Evolutionary conservation across 2,329 filamentous ascomycete species (phyloP).

Genomic region (Cadophora sp.): DNA sequence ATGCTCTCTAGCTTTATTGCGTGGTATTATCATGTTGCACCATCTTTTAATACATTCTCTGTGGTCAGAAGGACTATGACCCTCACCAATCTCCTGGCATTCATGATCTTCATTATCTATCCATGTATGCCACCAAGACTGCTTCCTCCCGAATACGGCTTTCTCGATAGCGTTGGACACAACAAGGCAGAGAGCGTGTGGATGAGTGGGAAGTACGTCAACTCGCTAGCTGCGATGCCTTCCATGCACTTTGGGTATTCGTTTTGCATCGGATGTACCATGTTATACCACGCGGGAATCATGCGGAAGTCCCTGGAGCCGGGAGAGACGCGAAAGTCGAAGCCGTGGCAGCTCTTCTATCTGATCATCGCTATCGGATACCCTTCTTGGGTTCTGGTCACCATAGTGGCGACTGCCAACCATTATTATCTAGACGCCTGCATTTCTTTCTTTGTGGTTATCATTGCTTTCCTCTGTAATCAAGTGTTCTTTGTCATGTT

Average conservation of each 20-base stretch:
- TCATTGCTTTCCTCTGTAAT: conserved; percentile 54
- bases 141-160: conserved; percentile 55
- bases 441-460: conserved; percentile 53
- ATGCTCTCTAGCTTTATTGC: conserved; percentile 58
- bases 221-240: conserved; percentile 58
- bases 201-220: conserved; percentile 57
- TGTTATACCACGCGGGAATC: conserved; percentile 59
- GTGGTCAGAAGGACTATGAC: conserved; percentile 56
- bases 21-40: conserved; percentile 67
- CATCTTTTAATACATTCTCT: conserved; percentile 54
- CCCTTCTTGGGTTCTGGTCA: conserved; percentile 53
- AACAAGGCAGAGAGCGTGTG: conserved; percentile 57
- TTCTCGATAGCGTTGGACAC: conserved; percentile 57
- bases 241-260: conserved; percentile 61
- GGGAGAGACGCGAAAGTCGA: conserved; percentile 50
- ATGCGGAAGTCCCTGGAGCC: conserved; percentile 46
- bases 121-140: conserved; percentile 60
- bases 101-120: conserved; percentile 58
- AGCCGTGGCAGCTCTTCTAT: conserved; percentile 53
- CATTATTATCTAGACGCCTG: conserved; percentile 61
- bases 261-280: conserved; percentile 58
- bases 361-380: conserved; percentile 51
- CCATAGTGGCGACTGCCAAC: conserved; percentile 61
- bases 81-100: conserved; percentile 59
- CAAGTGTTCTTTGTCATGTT: conserved; percentile 56